phyloP scores from a whole-genome alignment of 371 early-diverging fungal species.

The Lichtheimia corymbifera region DNA sequence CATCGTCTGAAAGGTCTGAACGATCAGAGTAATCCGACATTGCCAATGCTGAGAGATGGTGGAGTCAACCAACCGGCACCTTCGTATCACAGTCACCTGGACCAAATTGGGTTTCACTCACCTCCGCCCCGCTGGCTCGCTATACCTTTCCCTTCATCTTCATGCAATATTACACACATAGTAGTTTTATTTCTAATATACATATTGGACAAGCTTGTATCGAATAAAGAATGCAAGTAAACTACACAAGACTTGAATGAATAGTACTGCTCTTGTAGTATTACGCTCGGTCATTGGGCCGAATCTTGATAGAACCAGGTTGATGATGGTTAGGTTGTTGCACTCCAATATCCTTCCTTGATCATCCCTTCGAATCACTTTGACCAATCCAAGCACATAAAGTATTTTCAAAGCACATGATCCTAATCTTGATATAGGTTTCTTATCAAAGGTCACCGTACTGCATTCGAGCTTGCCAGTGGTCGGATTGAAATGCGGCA shows the following conservation, averaged over 20 bases:
- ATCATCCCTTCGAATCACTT: constrained; percentile 64
- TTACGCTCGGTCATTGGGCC: constrained; percentile 78
- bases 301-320: constrained; percentile 75
- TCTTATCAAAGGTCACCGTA: constrained; percentile 30
- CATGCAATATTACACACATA: not conserved
- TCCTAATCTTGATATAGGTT: constrained; percentile 40
- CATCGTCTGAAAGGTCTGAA: constrained; percentile 7
- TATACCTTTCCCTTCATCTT: too few relatives aligned
- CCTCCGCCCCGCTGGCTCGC: too few relatives aligned
- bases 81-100: too few relatives aligned
- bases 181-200: constrained; percentile 50
- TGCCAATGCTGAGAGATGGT: not conserved
- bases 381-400: constrained; percentile 41
- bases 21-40: constrained; percentile 6
- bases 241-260: constrained; percentile 66
- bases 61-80: too few relatives aligned
- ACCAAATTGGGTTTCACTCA: too few relatives aligned
- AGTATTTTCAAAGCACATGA: constrained; percentile 36
- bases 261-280: constrained; percentile 59
- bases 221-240: constrained; percentile 77
- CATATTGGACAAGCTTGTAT: constrained; percentile 72
- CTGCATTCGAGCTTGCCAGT: constrained; percentile 54
- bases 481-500: constrained; percentile 75
- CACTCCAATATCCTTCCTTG: constrained; percentile 53
- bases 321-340: constrained; percentile 92